phyloP scores from a whole-genome alignment of 148 eudicot genomes.

The Chenopodium suecicum region DNA sequence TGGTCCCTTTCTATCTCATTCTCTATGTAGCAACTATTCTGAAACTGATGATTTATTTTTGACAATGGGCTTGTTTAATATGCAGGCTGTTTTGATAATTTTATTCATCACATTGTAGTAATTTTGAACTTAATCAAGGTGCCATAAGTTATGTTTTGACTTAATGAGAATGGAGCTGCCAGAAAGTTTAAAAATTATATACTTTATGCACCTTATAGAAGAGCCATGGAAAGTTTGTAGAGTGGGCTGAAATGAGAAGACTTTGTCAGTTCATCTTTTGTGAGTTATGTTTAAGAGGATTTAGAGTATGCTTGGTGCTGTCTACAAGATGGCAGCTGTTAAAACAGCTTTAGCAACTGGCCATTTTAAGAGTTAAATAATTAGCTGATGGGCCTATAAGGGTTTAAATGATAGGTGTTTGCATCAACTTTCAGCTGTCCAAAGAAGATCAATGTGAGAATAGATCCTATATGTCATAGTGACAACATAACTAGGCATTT shows the following conservation, averaged over 20 bases:
- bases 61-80: background rate
- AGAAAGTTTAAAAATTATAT: background rate
- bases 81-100: background rate
- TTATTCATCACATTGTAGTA: background rate
- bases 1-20: too few relatives aligned
- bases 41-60: too few relatives aligned
- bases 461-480: background rate
- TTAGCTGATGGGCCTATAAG: background rate
- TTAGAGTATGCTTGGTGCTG: background rate
- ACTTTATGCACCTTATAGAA: too few relatives aligned
- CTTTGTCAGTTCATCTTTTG: background rate
- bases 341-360: background rate
- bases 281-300: background rate
- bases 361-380: background rate
- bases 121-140: too few relatives aligned
- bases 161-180: background rate
- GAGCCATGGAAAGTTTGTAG: too few relatives aligned
- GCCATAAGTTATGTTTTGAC: background rate
- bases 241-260: background rate
- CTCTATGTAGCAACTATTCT: too few relatives aligned
- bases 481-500: background rate
- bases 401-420: background rate
- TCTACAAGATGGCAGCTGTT: background rate
- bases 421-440: background rate
- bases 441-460: background rate